A percentile compares a stretch with the other conserved stretches of the same genome.
Evolutionary conservation across 495 filamentous ascomycete species (phyloP).

Genomic region (Penicillium odoratum): DNA sequence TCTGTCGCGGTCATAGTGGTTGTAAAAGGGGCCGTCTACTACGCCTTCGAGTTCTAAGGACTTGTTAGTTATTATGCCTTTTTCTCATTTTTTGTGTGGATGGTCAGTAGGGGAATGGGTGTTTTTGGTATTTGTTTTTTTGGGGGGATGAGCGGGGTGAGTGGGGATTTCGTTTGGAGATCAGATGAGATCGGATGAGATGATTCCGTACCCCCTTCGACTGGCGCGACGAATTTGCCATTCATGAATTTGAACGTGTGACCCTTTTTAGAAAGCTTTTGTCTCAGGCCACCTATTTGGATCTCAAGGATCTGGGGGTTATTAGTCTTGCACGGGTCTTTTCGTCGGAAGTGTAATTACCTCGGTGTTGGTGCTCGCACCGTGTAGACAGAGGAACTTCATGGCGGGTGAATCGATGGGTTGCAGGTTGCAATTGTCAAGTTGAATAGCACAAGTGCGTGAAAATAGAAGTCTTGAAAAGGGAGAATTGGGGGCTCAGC

Average conservation of each 20-base stretch:
- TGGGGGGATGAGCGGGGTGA: neutral
- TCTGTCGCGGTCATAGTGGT: slow-evolving; percentile 31
- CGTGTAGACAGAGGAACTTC: slow-evolving; percentile 44
- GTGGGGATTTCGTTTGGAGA: neutral
- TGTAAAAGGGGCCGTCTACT: slow-evolving; percentile 40
- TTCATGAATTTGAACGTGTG: slow-evolving; percentile 39
- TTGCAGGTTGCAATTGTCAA: neutral
- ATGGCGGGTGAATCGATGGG: slow-evolving; percentile 18
- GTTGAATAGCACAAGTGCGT: neutral
- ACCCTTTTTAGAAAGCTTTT: slow-evolving; percentile 31
- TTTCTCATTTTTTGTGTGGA: neutral
- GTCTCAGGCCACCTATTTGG: slow-evolving; percentile 39
- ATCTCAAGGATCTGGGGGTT: slow-evolving; percentile 40
- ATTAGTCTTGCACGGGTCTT: slow-evolving; percentile 7
- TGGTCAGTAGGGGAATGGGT: neutral
- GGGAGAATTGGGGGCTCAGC: neutral
- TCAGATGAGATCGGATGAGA: too few species aligned
- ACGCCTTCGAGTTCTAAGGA: slow-evolving; percentile 36
- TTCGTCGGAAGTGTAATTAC: slow-evolving; percentile 18
- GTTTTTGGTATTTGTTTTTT: neutral
- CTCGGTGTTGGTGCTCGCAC: slow-evolving; percentile 37
- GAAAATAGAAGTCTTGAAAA: neutral
- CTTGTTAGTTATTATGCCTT: neutral
- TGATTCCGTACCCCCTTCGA: slow-evolving; percentile 33
- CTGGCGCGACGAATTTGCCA: slow-evolving; percentile 27